phyloP scores from a whole-genome alignment of 2,329 filamentous ascomycete species.

The Neodidymelliopsis sp. region DNA sequence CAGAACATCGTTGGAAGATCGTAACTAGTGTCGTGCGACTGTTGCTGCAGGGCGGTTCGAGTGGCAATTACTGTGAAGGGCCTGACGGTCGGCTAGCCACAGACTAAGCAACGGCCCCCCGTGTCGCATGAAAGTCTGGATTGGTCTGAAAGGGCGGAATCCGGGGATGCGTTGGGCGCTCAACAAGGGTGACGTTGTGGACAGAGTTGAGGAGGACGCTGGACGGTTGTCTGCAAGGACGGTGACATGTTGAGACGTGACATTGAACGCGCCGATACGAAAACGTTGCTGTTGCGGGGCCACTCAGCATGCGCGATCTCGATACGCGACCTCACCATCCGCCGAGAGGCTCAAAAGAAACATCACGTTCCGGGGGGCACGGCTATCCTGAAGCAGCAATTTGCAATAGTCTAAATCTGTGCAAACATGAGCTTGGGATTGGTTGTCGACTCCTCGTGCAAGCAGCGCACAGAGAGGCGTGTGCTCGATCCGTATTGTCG shows the following conservation, averaged over 20 bases:
- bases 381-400: not conserved
- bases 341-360: not conserved
- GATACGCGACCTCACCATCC: conserved; percentile 2
- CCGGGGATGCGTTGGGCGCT: not conserved
- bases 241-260: not conserved
- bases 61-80: conserved; percentile 1
- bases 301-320: conserved; percentile 8
- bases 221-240: not conserved
- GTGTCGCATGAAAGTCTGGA: conserved; percentile 17
- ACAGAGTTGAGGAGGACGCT: not conserved
- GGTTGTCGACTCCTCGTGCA: not conserved
- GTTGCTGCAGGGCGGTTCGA: not conserved
- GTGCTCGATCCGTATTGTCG: not conserved
- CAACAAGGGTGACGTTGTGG: not conserved
- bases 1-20: not conserved
- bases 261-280: conserved; percentile 1
- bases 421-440: not conserved
- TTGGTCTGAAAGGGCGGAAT: conserved; percentile 3
- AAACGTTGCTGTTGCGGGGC: conserved; percentile 17
- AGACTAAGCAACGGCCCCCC: conserved; percentile 7
- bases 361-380: not conserved
- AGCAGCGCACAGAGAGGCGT: not conserved
- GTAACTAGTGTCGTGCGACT: not conserved
- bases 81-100: not conserved
- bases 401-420: not conserved